phyloP scores from a whole-genome alignment of 805 yeast genomes.

The Pichia occidentalis region DNA sequence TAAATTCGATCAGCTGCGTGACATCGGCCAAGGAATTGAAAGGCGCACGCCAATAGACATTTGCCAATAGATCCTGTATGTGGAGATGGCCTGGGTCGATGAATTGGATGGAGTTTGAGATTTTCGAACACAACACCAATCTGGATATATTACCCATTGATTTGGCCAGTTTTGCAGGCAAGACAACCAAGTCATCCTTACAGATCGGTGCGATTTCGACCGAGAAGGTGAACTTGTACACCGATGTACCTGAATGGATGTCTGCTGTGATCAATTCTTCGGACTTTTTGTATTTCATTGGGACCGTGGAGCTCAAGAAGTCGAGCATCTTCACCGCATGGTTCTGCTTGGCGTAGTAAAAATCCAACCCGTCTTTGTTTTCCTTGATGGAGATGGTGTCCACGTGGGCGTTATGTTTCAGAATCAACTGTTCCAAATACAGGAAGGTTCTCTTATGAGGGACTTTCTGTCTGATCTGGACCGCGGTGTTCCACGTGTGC shows the following conservation, averaged over 20 bases:
- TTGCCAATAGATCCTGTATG: slow-evolving; percentile 64
- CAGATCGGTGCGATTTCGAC: slow-evolving; percentile 95
- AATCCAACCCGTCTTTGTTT: slow-evolving; percentile 89
- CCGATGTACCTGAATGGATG: slow-evolving; percentile 82
- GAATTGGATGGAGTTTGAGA: slow-evolving; percentile 79
- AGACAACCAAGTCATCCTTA: slow-evolving; percentile 89
- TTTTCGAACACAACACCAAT: slow-evolving; percentile 76
- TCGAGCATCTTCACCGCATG: slow-evolving; percentile 95
- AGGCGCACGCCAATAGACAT: slow-evolving; percentile 75
- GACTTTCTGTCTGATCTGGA: slow-evolving; percentile 96
- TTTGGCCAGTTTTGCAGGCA: slow-evolving; percentile 82
- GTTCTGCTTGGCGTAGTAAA: slow-evolving; percentile 79
- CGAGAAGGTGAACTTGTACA: slow-evolving; percentile 86
- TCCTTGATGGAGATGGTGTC: slow-evolving; percentile 93
- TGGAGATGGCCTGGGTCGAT: slow-evolving; percentile 80
- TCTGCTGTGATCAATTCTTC: slow-evolving; percentile 90
- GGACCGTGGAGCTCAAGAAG: slow-evolving; percentile 78
- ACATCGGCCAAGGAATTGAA: slow-evolving; percentile 72
- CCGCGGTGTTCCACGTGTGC: slow-evolving; percentile 96
- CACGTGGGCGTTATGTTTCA: slow-evolving; percentile 87
- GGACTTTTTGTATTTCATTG: slow-evolving; percentile 74
- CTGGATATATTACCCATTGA: slow-evolving; percentile 77
- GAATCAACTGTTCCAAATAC: slow-evolving; percentile 89
- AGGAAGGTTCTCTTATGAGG: slow-evolving; percentile 94
- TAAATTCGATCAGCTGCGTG: slow-evolving; percentile 73